These are phyloP conservation scores for Dactylonectria estremocensis DNA, from an alignment of 2,329 filamentous ascomycete genomes.

Conservation along the genomic window DNA sequence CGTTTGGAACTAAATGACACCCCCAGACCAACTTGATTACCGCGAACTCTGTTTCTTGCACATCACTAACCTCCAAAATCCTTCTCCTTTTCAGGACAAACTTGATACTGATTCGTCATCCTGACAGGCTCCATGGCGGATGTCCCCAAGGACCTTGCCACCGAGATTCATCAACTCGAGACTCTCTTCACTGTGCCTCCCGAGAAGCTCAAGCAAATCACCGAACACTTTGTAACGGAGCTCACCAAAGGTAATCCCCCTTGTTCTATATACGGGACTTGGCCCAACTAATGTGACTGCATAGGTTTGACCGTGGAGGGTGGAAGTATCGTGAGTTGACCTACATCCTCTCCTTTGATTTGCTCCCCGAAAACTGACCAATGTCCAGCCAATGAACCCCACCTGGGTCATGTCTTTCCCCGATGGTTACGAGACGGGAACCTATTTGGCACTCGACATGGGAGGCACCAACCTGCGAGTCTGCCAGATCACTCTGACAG, in stretches of 20 bases:
- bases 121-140: constrained; percentile 87
- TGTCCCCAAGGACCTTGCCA: constrained; percentile 85
- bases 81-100: neutral
- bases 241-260: constrained; percentile 79
- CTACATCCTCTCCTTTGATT: neutral
- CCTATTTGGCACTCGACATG: constrained; percentile 93
- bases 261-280: neutral
- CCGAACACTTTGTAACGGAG: constrained; percentile 90
- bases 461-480: constrained; percentile 96
- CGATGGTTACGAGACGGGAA: constrained; percentile 88
- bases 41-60: constrained; percentile 5
- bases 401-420: constrained; percentile 96
- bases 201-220: constrained; percentile 89
- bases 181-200: constrained; percentile 84
- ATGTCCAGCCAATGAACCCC: constrained; percentile 89
- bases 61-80: neutral
- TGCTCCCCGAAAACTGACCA: constrained; percentile 39
- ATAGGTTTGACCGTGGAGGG: constrained; percentile 87
- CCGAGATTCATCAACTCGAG: constrained; percentile 88
- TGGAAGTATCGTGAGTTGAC: constrained; percentile 86
- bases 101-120: constrained; percentile 34
- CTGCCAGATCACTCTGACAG: constrained; percentile 90
- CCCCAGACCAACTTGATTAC: neutral
- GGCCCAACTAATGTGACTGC: constrained; percentile 32
- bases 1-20: constrained; percentile 1